phyloP scores from a whole-genome alignment of 1,284 basidiomycete genomes.

The Pascua sp. region DNA sequence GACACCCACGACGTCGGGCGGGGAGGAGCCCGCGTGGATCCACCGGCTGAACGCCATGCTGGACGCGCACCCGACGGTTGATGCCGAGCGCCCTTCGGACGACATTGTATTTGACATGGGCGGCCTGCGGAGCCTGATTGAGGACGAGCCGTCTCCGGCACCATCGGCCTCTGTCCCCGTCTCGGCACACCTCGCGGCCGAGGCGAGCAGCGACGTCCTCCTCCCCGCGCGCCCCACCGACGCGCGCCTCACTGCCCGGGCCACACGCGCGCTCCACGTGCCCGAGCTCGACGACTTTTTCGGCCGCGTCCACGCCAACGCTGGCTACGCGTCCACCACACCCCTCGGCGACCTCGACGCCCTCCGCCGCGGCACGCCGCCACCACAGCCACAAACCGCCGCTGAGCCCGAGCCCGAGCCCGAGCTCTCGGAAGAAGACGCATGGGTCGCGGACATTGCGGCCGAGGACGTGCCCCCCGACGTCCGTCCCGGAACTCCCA shows the following conservation, averaged over 20 bases:
- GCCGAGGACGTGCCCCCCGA: too few species aligned
- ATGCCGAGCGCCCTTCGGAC: conserved; percentile 1
- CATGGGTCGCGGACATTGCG: not conserved
- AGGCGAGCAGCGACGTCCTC: conserved; percentile 7
- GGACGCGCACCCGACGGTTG: not conserved
- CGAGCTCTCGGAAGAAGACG: not conserved
- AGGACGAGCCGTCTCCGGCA: not conserved
- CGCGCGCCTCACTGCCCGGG: conserved; percentile 4
- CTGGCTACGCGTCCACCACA: not conserved
- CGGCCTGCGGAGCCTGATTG: conserved; percentile 8
- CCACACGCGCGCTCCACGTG: not conserved
- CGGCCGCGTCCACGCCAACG: conserved; percentile 1
- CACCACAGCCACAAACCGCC: not conserved
- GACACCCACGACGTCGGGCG: not conserved
- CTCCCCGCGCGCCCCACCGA: conserved; percentile 15
- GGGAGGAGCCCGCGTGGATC: conserved; percentile 9
- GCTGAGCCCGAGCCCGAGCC: not conserved
- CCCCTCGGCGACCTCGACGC: conserved; percentile 10
- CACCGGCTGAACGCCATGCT: conserved; percentile 1
- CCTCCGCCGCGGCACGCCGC: conserved; percentile 6
- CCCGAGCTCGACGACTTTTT: conserved; percentile 13
- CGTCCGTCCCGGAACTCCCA: too few species aligned
- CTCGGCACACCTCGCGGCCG: not conserved
- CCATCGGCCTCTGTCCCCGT: not conserved
- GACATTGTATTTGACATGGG: conserved; percentile 8